Base-by-base conservation (phyloP, 73 alveolate species). In the Uronychia setigera region DNA sequence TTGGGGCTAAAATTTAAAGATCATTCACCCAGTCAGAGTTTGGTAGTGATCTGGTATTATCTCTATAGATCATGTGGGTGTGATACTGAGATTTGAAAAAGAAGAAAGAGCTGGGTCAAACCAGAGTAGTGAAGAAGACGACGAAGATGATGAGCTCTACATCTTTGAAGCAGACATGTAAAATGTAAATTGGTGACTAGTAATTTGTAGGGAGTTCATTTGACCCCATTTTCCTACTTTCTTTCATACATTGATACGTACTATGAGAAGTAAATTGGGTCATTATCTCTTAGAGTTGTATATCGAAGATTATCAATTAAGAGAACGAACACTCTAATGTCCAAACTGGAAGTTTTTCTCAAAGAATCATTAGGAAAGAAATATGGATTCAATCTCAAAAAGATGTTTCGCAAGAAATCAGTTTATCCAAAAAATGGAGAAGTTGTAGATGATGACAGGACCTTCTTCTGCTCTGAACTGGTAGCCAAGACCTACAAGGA, bases 391-490 rank as follows among this genome's bases (percentile, higher is more conserved):
- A 76, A 84, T 25, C 26, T 92, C 29, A 58, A 81, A 5, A 94
- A 94, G 80, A 58, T 92, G 67, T 79, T 95, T 32, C 34, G 78
- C 74, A 34, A 89, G 74, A 79, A 84, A 59, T 58, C 85, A 14
- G 33, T 93, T 0, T 75, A 79, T 31, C 85, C 89, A 26, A 59
- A 91, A 80, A 75, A 75, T 11, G 57, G 60, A 29, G 81, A 60
- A 32, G 19, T 67, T 34, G 88, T 82, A 19, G 96, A 90, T 33
- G 94, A 94, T 19, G 88, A 93, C 33, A 76, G 98, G 77, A 91
- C 98, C 0, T 96, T 92, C 87, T 96, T 96, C 91, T 94, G 98
- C 77, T 89, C 97, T 67, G 98, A 96, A 87, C 89, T 96, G 31
- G 95, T 96, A 14, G 99, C 99, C 0, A 89, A 97, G 35, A 92